These are phyloP conservation scores for Cercophora newfieldiana DNA, from an alignment of 495 filamentous ascomycete species.

Conservation along the genomic window DNA sequence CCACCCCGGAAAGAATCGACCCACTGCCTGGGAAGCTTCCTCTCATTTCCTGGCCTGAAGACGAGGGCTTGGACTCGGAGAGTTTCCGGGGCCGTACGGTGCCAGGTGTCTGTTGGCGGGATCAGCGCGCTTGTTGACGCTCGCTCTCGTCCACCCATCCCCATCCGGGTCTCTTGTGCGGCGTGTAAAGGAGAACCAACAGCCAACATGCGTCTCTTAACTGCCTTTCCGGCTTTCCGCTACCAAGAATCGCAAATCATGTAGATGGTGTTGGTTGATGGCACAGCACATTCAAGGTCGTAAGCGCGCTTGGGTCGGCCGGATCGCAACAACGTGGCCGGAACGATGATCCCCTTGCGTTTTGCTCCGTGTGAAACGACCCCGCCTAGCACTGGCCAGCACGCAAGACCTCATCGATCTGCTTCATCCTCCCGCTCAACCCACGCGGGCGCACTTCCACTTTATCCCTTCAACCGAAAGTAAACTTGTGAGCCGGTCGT, in stretches of 20 bases:
- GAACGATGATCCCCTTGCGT: not conserved
- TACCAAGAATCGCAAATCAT: not conserved
- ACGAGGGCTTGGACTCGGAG: not conserved
- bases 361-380: not conserved
- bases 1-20: not conserved
- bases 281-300: too few species aligned
- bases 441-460: not conserved
- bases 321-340: not conserved
- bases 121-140: slow-evolving; percentile 3
- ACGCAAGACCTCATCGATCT: not conserved
- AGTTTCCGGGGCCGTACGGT: not conserved
- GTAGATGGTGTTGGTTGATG: too few species aligned
- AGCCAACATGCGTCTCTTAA: not conserved
- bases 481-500: not conserved
- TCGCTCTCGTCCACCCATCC: not conserved
- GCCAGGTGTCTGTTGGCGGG: not conserved
- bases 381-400: not conserved
- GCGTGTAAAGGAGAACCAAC: not conserved
- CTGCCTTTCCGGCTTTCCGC: not conserved
- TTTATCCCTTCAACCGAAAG: slow-evolving; percentile 1
- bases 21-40: not conserved
- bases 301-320: not conserved
- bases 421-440: not conserved
- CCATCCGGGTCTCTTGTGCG: not conserved
- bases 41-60: not conserved